Percentiles rank a stretch among this genome's conserved stretches.
phyloP scores from a whole-genome alignment of 1,284 basidiomycete species.

The Ganoderma meredithae region DNA sequence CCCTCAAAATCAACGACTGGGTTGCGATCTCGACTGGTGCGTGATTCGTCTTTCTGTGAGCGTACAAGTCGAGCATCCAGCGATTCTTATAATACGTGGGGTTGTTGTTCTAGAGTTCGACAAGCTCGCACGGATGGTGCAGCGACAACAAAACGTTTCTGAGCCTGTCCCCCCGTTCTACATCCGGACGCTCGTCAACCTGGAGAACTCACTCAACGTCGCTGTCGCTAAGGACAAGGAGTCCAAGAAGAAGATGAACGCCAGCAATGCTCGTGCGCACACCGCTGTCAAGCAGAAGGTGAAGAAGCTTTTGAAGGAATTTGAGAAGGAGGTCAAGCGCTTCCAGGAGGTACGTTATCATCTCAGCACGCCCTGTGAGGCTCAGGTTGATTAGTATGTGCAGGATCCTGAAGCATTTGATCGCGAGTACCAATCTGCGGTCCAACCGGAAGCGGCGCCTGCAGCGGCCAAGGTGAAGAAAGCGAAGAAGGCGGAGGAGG shows the following conservation, averaged over 20 bases:
- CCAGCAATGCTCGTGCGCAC: constrained; percentile 91
- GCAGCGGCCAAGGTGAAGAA: constrained; percentile 52
- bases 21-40: constrained; percentile 88
- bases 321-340: constrained; percentile 82
- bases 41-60: constrained; percentile 30
- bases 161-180: constrained; percentile 92
- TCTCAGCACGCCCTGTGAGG: background rate
- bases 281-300: constrained; percentile 98
- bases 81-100: constrained; percentile 9
- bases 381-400: background rate
- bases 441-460: constrained; percentile 57
- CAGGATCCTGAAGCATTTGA: constrained; percentile 93
- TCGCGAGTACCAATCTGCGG: constrained; percentile 67
- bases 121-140: constrained; percentile 90
- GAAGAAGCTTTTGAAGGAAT: constrained; percentile 91
- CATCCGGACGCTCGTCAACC: constrained; percentile 77
- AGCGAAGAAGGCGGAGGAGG: constrained; percentile 41
- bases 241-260: constrained; percentile 96
- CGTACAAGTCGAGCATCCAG: constrained; percentile 1
- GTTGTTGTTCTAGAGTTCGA: constrained; percentile 83
- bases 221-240: constrained; percentile 90
- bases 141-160: constrained; percentile 86
- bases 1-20: constrained; percentile 97
- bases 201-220: constrained; percentile 81
- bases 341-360: constrained; percentile 78